Evolutionary conservation across 2,329 filamentous ascomycete species (phyloP).

Genomic region (Diaporthe velutina): DNA sequence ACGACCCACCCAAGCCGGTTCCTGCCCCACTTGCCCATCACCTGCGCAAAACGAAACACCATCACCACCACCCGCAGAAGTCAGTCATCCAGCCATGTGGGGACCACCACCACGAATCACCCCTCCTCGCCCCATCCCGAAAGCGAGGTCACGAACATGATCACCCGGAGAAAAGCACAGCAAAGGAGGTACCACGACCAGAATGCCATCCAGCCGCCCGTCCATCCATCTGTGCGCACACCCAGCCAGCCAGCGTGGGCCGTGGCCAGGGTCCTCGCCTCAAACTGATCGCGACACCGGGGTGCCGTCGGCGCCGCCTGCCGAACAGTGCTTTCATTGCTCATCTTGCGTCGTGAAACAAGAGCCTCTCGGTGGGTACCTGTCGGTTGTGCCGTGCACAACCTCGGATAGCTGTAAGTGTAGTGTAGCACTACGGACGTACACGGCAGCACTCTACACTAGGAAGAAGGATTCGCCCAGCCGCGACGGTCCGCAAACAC

Average conservation of each 20-base stretch:
- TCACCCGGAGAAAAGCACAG: slow-evolving; percentile 14
- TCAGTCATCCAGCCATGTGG: slow-evolving; percentile 9
- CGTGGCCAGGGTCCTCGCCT: neutral
- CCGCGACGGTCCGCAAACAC: slow-evolving; percentile 20
- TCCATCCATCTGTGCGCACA: slow-evolving; percentile 2
- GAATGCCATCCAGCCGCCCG: neutral
- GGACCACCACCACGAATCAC: neutral
- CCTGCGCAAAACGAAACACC: slow-evolving; percentile 28
- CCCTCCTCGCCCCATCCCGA: slow-evolving; percentile 8
- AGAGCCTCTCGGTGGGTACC: slow-evolving; percentile 8
- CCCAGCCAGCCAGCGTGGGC: neutral
- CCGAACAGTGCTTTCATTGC: slow-evolving; percentile 29
- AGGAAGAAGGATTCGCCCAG: slow-evolving; percentile 9
- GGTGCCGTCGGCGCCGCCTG: neutral
- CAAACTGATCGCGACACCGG: slow-evolving; percentile 1
- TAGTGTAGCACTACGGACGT: neutral
- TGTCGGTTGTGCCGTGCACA: neutral
- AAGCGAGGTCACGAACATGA: slow-evolving; percentile 12
- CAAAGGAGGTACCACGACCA: neutral
- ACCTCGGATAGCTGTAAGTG: neutral
- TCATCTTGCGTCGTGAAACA: slow-evolving; percentile 29
- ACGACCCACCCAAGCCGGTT: slow-evolving; percentile 10
- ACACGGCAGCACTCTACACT: neutral
- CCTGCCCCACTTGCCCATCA: slow-evolving; percentile 11
- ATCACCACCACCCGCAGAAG: neutral